phyloP scores from a whole-genome alignment of 768 basidiomycete genomes.

The Hericium coralloides region DNA sequence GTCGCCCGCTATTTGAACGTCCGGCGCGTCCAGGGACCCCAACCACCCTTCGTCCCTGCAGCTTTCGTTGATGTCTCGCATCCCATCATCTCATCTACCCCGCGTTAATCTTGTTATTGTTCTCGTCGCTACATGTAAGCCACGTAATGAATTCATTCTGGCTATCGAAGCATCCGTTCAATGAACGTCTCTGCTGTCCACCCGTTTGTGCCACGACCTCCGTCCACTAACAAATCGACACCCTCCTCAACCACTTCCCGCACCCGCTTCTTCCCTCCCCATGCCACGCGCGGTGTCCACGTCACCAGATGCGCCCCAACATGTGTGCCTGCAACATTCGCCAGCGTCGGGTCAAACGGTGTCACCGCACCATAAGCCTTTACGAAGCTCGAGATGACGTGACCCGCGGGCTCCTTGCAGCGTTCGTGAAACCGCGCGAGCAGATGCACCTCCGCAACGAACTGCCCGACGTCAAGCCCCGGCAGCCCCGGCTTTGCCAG shows the following conservation, averaged over 20 bases:
- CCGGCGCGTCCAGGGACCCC: too few relatives aligned
- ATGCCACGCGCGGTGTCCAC: slow-evolving; percentile 37
- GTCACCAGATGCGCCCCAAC: slow-evolving; percentile 48
- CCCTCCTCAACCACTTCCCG: slow-evolving; percentile 44
- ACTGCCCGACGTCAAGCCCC: slow-evolving; percentile 54
- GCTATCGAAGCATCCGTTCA: too few relatives aligned
- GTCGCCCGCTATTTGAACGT: too few relatives aligned
- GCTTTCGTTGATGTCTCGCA: too few relatives aligned
- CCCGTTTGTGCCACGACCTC: neutral
- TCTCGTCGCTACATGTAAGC: too few relatives aligned
- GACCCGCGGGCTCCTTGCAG: slow-evolving; percentile 15
- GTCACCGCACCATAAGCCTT: slow-evolving; percentile 29
- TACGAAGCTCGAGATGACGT: slow-evolving; percentile 36
- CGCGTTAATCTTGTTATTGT: too few relatives aligned
- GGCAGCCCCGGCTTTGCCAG: slow-evolving; percentile 46
- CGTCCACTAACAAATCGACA: slow-evolving; percentile 29
- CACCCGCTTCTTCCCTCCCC: slow-evolving; percentile 40
- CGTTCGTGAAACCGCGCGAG: slow-evolving; percentile 39
- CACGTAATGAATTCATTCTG: too few relatives aligned
- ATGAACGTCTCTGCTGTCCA: too few relatives aligned
- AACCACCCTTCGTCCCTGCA: too few relatives aligned
- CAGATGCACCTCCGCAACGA: slow-evolving; percentile 50
- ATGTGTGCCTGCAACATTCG: slow-evolving; percentile 33
- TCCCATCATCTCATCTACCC: too few relatives aligned
- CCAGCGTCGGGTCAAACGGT: slow-evolving; percentile 20